These are phyloP conservation scores for Candida nonsorbophila DNA, from an alignment of 805 yeast genomes.

Conservation along the genomic window DNA sequence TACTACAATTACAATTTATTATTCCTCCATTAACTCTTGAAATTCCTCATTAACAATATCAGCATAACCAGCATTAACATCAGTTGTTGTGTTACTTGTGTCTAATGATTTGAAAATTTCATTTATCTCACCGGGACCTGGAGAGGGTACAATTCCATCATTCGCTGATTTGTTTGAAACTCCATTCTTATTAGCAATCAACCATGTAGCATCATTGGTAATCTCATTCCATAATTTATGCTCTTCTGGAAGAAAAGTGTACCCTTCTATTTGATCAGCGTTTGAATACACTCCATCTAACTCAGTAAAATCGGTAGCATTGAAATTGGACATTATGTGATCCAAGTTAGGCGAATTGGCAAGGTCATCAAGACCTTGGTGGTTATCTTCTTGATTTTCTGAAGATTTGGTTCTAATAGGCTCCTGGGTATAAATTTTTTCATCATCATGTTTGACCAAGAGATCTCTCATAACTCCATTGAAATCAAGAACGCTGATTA, in stretches of 20 bases:
- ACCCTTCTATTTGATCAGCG: conserved; percentile 38
- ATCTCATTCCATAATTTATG: conserved; percentile 71
- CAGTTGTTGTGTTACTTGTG: conserved; percentile 1
- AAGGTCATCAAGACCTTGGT: not conserved
- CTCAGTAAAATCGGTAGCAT: conserved; percentile 6
- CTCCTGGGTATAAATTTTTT: conserved; percentile 10
- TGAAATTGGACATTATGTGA: conserved; percentile 11
- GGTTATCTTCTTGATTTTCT: not conserved
- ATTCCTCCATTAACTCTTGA: conserved; percentile 19
- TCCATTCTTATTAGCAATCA: no score
- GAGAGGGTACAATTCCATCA: no score
- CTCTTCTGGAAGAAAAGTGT: conserved; percentile 37
- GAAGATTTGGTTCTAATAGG: not conserved
- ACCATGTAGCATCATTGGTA: conserved; percentile 74
- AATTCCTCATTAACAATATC: conserved; percentile 36
- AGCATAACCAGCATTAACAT: conserved; percentile 22
- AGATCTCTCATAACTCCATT: conserved; percentile 58
- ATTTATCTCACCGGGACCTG: conserved; percentile 3
- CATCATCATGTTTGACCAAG: conserved; percentile 54
- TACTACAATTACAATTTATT: conserved; percentile 1
- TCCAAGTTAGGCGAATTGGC: not conserved
- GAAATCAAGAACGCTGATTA: conserved; percentile 63
- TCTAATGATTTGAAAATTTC: conserved; percentile 4
- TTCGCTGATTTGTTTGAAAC: no score
- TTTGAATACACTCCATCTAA: conserved; percentile 27